Conservation (phyloP, 192 early-diverging fungal genomes). For the Coemansia sp. region DNA sequence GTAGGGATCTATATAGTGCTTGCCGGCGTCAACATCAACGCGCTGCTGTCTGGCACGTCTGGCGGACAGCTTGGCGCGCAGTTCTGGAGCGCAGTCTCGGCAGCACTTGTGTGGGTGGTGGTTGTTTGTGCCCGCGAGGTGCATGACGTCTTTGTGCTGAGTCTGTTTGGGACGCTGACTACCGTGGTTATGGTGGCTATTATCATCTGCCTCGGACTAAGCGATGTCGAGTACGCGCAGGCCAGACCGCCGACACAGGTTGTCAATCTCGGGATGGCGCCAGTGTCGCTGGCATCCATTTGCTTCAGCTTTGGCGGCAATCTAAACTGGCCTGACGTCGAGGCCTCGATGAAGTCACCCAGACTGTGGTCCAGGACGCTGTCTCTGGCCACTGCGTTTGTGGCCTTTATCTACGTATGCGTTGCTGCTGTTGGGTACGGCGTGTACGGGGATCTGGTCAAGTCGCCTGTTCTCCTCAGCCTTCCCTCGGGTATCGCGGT, state of each 20-base stretch:
- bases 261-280: slow-evolving; percentile 54
- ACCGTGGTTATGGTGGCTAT: slow-evolving; percentile 71
- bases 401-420: slow-evolving; percentile 69
- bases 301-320: slow-evolving; percentile 84
- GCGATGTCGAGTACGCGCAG: slow-evolving; percentile 23
- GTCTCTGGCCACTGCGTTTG: slow-evolving; percentile 63
- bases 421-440: slow-evolving; percentile 75
- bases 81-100: slow-evolving; percentile 68
- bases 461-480: slow-evolving; percentile 68
- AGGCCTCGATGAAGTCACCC: slow-evolving; percentile 76
- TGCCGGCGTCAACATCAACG: slow-evolving; percentile 67
- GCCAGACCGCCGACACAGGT: slow-evolving; percentile 35
- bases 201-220: slow-evolving; percentile 56
- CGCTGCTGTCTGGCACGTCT: slow-evolving; percentile 54
- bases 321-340: slow-evolving; percentile 80
- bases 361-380: slow-evolving; percentile 69
- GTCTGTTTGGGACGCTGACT: slow-evolving; percentile 72
- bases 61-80: slow-evolving; percentile 43
- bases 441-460: slow-evolving; percentile 66
- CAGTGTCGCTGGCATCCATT: slow-evolving; percentile 77
- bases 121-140: slow-evolving; percentile 74
- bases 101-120: slow-evolving; percentile 64
- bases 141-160: slow-evolving; percentile 77
- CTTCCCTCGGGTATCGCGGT: slow-evolving; percentile 63
- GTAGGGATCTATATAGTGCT: slow-evolving; percentile 73